Conservation (phyloP, 2,329 filamentous ascomycete genomes). For the Cephalotrichum gorgonifer region DNA sequence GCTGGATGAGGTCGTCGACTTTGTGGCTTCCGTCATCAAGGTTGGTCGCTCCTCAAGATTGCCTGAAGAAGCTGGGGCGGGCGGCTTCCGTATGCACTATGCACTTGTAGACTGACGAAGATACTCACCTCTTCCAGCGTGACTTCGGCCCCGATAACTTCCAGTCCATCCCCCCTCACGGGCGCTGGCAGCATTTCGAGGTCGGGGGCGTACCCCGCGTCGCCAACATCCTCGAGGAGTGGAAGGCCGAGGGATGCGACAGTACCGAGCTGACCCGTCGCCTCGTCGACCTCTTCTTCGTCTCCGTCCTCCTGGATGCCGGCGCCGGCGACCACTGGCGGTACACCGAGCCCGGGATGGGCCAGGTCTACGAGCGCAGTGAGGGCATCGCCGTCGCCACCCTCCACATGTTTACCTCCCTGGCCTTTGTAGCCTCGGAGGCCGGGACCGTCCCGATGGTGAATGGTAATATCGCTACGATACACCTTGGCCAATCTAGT, state of each 20-base stretch:
- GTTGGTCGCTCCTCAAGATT: constrained; percentile 15
- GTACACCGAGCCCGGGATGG: constrained; percentile 28
- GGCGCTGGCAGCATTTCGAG: constrained; percentile 54
- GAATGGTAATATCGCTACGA: constrained; percentile 2
- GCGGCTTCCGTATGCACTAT: not conserved
- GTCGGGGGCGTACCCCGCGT: constrained; percentile 42
- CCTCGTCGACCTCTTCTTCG: constrained; percentile 50
- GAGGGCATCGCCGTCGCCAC: constrained; percentile 41
- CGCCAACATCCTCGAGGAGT: constrained; percentile 29
- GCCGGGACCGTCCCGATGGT: constrained; percentile 5
- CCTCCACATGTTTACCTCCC: constrained; percentile 36
- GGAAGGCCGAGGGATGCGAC: constrained; percentile 30
- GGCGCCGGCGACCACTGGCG: constrained; percentile 40
- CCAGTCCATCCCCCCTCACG: constrained; percentile 39
- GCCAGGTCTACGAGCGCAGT: constrained; percentile 26
- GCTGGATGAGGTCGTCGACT: constrained; percentile 27
- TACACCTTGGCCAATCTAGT: too few relatives aligned
- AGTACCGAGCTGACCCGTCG: constrained; percentile 37
- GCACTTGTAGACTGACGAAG: too few relatives aligned
- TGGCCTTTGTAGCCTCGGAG: constrained; percentile 22
- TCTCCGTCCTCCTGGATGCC: constrained; percentile 48
- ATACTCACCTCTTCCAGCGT: constrained; percentile 27
- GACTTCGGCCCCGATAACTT: constrained; percentile 38
- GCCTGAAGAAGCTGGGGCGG: not conserved
- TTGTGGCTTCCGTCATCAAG: constrained; percentile 30